Evolutionary conservation across 306 rosid species (phyloP).

Genomic region (Alnus glutinosa): DNA sequence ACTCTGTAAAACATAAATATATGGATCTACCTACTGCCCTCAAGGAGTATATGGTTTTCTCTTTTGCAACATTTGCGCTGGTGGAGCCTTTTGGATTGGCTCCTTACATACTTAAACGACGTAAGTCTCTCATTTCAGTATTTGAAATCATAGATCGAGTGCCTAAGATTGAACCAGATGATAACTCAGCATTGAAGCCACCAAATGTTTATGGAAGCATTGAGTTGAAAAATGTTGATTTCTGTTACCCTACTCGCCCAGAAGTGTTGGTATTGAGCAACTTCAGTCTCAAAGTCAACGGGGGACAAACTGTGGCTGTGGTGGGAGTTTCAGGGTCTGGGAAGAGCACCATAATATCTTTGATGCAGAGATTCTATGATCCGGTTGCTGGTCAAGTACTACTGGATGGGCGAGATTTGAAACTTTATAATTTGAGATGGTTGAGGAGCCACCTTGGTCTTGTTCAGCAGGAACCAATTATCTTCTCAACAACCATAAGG

Average conservation of each 20-base stretch:
- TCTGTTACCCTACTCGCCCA: conserved; percentile 96
- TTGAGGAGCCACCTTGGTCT: conserved; percentile 94
- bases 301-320: conserved; percentile 96
- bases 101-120: conserved; percentile 97
- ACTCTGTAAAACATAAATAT: conserved; percentile 38
- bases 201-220: conserved; percentile 96
- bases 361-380: conserved; percentile 94
- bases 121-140: conserved; percentile 94
- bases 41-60: conserved; percentile 96
- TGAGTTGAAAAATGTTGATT: conserved; percentile 89
- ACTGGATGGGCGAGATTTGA: conserved; percentile 91
- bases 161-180: conserved; percentile 98
- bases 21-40: conserved; percentile 67
- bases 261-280: conserved; percentile 93
- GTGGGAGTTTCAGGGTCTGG: conserved; percentile 99
- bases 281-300: conserved; percentile 88
- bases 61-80: conserved; percentile 96
- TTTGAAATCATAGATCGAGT: conserved; percentile 95
- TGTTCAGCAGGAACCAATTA: conserved; percentile 98
- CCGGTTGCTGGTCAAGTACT: conserved; percentile 98
- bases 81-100: conserved; percentile 99
- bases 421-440: conserved; percentile 91
- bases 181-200: conserved; percentile 82
- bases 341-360: conserved; percentile 93
- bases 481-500: conserved; percentile 93